Evolutionary conservation across 1,284 basidiomycete species (phyloP).

Genomic region (Volvariella volvacea): DNA sequence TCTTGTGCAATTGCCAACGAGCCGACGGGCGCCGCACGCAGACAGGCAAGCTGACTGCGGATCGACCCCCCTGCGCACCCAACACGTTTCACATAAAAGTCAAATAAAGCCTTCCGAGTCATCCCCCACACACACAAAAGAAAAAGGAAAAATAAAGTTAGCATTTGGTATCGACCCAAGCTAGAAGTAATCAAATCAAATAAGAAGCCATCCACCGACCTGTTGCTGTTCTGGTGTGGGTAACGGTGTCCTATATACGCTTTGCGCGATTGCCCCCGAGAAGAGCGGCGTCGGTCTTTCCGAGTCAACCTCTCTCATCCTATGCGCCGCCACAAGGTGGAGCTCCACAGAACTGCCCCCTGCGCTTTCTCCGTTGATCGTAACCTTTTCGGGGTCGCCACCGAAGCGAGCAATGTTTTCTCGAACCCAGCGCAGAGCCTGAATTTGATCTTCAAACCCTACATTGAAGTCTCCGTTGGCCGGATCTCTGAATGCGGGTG

Average conservation of each 20-base stretch:
- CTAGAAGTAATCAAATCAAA: neutral
- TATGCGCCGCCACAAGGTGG: constrained; percentile 37
- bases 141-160: neutral
- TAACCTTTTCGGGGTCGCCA: constrained; percentile 48
- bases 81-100: constrained; percentile 38
- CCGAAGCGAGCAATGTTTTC: constrained; percentile 56
- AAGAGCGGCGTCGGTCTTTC: too few species aligned
- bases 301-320: constrained; percentile 23
- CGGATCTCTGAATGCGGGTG: constrained; percentile 33
- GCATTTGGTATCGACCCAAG: too few species aligned
- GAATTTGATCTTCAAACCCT: constrained; percentile 55
- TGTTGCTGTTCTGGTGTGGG: constrained; percentile 42
- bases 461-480: constrained; percentile 47
- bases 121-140: neutral
- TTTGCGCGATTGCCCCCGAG: constrained; percentile 49
- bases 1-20: constrained; percentile 52
- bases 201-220: constrained; percentile 22
- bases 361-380: constrained; percentile 60
- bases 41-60: constrained; percentile 32
- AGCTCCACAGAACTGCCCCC: constrained; percentile 50
- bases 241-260: constrained; percentile 44
- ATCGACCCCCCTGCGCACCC: constrained; percentile 37
- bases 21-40: constrained; percentile 42
- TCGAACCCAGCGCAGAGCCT: constrained; percentile 59
- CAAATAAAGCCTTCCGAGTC: constrained; percentile 39